These are phyloP conservation scores for Monilinia polystroma DNA, from an alignment of 2,329 filamentous ascomycete species.

Conservation along the genomic window DNA sequence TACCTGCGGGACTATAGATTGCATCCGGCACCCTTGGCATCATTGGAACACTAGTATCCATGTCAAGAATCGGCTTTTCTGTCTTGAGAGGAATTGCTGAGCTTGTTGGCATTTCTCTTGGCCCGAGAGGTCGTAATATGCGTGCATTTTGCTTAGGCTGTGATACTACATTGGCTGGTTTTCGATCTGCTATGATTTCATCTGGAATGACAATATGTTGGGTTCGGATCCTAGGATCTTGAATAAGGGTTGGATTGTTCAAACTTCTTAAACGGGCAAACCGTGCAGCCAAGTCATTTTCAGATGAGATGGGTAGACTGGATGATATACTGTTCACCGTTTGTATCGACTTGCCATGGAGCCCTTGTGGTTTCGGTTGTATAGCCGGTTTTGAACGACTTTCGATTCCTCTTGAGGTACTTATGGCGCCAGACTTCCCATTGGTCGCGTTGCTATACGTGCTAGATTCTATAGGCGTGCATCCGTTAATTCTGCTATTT, in stretches of 20 bases:
- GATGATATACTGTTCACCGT: slow-evolving; percentile 39
- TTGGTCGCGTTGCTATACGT: background rate
- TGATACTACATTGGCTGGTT: slow-evolving; percentile 7
- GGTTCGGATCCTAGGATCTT: slow-evolving; percentile 55
- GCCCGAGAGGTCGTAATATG: slow-evolving; percentile 31
- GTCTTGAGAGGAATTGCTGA: slow-evolving; percentile 29
- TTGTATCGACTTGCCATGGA: slow-evolving; percentile 60
- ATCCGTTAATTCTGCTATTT: slow-evolving; percentile 27
- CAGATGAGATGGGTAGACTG: slow-evolving; percentile 28
- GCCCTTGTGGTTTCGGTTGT: slow-evolving; percentile 65
- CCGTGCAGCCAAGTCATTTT: slow-evolving; percentile 54
- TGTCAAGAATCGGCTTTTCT: slow-evolving; percentile 31
- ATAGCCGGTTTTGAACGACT: slow-evolving; percentile 43
- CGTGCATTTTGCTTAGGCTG: slow-evolving; percentile 19
- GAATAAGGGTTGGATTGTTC: slow-evolving; percentile 42
- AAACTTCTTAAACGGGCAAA: slow-evolving; percentile 55
- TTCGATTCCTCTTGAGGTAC: background rate
- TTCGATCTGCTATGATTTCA: slow-evolving; percentile 29
- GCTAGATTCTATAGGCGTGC: background rate
- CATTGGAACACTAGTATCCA: slow-evolving; percentile 30
- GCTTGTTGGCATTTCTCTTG: slow-evolving; percentile 38
- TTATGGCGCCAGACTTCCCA: background rate
- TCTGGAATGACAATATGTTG: slow-evolving; percentile 47
- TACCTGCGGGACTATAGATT: slow-evolving; percentile 41
- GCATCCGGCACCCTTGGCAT: slow-evolving; percentile 42